Evolutionary conservation across 495 filamentous ascomycete genomes (phyloP), one percentile per base, ranked within the genome.

Genomic region (Penicillium turbatum): DNA sequence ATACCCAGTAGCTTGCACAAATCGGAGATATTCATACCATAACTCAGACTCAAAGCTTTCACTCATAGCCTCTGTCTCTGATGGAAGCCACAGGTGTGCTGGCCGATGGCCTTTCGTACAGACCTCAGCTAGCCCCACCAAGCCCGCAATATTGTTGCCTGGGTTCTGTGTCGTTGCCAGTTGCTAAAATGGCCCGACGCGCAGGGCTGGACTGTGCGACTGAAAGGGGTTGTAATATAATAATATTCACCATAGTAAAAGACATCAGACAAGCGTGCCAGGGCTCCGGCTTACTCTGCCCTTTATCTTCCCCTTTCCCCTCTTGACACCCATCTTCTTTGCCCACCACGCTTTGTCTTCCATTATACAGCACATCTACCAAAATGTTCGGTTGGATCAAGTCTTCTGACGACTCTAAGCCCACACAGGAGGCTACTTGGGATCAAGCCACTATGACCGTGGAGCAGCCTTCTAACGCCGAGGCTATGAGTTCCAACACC

Each of bases 381-480:
- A 42, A 15, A 17, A 51, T 51, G 48, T 51, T 51, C 48, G 38
- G 48, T 27, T 51, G 48, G 48, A 42, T 51, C 30, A 35, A 51
- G 27, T 51, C 48, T 51, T 42, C 38, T 17, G 41, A 41, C 27
- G 48, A 51, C 16, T 34, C 48, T n/a, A 34, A 42, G 17, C 37
- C 35, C 24, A 30, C 35, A 13, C 35, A 51, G 38, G 48, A 51
- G 38, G 17, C 17, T 31, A 51, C 38, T 13, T 51, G 48, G 48
- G 16, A 51, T 26, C 38, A 37, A 16, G 38, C 48, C 7, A 42
- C 48, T 19, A 42, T 51, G 38, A 26, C 48, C 36, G 42, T 51
- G 48, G 37, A 42, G 17, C 48, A 42, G 29, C 38, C 48, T 2
- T 43, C 48, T 17, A 51, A 32, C 30, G 13, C 38, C 17, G 38